Percentiles rank a stretch among this genome's conserved stretches.
phyloP scores from a whole-genome alignment of 2,329 filamentous ascomycete species.

The Lizonia empirigonia region DNA sequence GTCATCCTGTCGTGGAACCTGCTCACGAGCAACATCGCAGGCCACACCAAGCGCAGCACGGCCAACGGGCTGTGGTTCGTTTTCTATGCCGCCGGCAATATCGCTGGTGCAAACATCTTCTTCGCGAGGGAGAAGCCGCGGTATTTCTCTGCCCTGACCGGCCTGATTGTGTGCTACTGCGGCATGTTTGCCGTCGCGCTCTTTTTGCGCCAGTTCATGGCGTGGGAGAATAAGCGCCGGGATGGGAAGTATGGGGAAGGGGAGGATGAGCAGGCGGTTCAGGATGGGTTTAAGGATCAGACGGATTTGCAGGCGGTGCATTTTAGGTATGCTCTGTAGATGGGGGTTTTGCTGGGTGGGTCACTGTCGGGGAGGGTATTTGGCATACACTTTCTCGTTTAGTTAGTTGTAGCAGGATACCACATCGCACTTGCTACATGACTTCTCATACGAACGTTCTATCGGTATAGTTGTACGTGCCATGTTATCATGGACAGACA shows the following conservation, averaged over 20 bases:
- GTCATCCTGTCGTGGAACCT: conserved; percentile 60
- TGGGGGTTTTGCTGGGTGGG: neutral
- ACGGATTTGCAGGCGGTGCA: conserved; percentile 43
- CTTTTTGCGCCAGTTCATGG: conserved; percentile 38
- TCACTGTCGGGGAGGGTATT: too few species aligned
- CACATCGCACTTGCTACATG: too few species aligned
- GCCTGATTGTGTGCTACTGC: conserved; percentile 52
- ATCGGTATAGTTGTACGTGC: too few species aligned
- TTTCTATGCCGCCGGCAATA: conserved; percentile 57
- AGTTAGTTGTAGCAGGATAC: too few species aligned
- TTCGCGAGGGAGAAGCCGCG: conserved; percentile 52
- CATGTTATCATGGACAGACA: too few species aligned
- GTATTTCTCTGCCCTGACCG: conserved; percentile 54
- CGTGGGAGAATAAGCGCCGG: conserved; percentile 41
- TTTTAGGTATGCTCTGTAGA: conserved; percentile 44
- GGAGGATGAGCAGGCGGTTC: conserved; percentile 38
- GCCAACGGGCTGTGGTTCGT: conserved; percentile 59
- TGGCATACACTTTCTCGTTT: too few species aligned
- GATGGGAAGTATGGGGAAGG: conserved; percentile 36
- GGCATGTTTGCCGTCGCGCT: conserved; percentile 47
- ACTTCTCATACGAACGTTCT: too few species aligned
- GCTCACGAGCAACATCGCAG: conserved; percentile 51
- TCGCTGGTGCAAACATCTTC: conserved; percentile 56
- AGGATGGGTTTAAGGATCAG: conserved; percentile 44
- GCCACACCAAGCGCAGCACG: conserved; percentile 59